Evolutionary conservation across 1,284 basidiomycete genomes (phyloP).

Genomic region (Marasmius sp.): DNA sequence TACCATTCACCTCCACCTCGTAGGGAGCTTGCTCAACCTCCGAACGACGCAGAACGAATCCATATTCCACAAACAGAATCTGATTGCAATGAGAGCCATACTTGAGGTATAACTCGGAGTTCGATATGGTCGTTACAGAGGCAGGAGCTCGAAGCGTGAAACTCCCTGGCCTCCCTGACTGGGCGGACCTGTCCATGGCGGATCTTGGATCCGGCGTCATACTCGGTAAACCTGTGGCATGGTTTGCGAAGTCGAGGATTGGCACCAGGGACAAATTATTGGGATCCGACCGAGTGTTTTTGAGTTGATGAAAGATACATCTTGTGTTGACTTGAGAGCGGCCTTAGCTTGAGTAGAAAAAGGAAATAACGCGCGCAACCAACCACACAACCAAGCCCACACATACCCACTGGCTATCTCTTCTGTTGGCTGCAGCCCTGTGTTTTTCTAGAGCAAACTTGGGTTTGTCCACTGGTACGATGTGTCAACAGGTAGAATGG

Average conservation of each 20-base stretch:
- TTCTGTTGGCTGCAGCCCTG: constrained; percentile 15
- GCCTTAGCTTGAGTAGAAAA: background rate
- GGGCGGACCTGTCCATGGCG: constrained; percentile 13
- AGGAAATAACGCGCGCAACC: constrained; percentile 14
- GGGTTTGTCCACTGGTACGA: background rate
- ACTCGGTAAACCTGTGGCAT: constrained; percentile 42
- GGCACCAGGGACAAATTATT: constrained; percentile 86
- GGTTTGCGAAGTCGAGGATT: constrained; percentile 85
- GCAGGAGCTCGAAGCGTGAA: constrained; percentile 57
- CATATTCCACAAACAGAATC: constrained; percentile 81
- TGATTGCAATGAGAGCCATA: constrained; percentile 79
- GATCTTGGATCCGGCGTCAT: constrained; percentile 41
- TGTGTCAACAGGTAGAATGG: background rate
- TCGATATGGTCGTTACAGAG: constrained; percentile 37
- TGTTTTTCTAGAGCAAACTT: background rate
- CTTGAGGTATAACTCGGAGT: constrained; percentile 68
- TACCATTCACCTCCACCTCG: constrained; percentile 65
- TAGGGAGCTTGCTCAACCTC: constrained; percentile 23
- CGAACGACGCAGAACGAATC: constrained; percentile 55
- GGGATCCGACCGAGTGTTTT: constrained; percentile 47
- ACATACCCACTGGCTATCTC: constrained; percentile 47
- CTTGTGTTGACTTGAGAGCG: constrained; percentile 77
- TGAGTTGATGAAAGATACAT: constrained; percentile 77
- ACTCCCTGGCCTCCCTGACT: constrained; percentile 35
- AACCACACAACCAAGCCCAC: constrained; percentile 89